Conservation (phyloP, 179 eudicot species). For the Gypsophila paniculata region DNA sequence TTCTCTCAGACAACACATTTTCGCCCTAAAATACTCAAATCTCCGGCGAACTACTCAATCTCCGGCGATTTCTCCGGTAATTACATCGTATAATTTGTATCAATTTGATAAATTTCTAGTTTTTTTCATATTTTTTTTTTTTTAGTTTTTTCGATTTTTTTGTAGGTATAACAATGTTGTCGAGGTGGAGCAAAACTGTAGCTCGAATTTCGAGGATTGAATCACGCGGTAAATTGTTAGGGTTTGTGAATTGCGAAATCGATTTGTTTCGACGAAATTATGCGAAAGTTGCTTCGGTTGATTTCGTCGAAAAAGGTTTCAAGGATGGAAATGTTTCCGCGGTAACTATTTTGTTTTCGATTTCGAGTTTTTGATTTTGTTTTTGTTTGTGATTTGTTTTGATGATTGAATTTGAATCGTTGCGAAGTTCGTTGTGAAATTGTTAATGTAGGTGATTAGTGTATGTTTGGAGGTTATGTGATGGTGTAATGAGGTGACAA, state of each 20-base stretch:
- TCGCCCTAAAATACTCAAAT: not conserved
- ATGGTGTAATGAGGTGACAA: not conserved
- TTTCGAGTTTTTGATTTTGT: too few species aligned
- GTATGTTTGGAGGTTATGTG: not conserved
- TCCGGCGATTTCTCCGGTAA: not conserved
- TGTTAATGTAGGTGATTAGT: not conserved
- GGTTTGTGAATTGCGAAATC: constrained; percentile 25
- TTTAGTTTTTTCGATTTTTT: not conserved
- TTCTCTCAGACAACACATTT: not conserved
- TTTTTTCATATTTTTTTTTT: too few species aligned
- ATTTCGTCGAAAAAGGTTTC: constrained; percentile 26
- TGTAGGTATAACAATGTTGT: constrained; percentile 36
- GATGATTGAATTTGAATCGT: too few species aligned
- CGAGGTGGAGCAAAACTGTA: constrained; percentile 60
- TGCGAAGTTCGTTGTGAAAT: not conserved
- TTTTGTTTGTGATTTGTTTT: too few species aligned
- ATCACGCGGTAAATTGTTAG: constrained; percentile 24
- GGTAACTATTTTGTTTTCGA: constrained; percentile 29
- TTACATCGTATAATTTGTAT: not conserved
- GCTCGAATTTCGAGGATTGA: constrained; percentile 38
- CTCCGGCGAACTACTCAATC: not conserved
- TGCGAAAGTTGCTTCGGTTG: constrained; percentile 47
- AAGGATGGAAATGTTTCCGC: constrained; percentile 20
- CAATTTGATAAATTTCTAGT: too few species aligned
- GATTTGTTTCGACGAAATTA: constrained; percentile 31